Percentiles rank a stretch among this genome's conserved stretches.
Conservation (phyloP, 2,329 filamentous ascomycete genomes). For the Aspergillus unguis region DNA sequence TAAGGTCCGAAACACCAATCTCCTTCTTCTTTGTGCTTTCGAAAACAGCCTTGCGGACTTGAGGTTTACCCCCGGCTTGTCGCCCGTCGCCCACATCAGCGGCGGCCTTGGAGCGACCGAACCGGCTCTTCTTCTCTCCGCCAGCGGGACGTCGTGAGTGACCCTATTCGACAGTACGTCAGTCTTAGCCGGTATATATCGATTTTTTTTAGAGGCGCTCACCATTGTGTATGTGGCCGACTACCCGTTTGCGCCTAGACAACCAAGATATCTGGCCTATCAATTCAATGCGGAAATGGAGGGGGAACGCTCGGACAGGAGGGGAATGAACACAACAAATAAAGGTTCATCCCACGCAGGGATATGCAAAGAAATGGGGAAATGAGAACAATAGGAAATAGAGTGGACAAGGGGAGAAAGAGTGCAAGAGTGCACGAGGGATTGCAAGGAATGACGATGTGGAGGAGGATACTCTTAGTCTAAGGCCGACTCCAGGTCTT, state of each 20-base stretch:
- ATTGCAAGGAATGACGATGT: conserved; percentile 20
- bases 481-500: background rate
- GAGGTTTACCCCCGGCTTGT: conserved; percentile 54
- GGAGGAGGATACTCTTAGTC: conserved; percentile 4
- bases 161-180: conserved; percentile 30
- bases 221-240: conserved; percentile 35
- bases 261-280: conserved; percentile 30
- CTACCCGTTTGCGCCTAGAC: conserved; percentile 29
- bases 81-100: conserved; percentile 44
- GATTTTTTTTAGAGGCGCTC: conserved; percentile 13
- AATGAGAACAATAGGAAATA: conserved; percentile 6
- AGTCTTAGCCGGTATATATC: conserved; percentile 7
- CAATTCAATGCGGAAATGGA: conserved; percentile 17
- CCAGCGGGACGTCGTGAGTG: conserved; percentile 44
- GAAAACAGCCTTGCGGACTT: conserved; percentile 93
- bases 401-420: conserved; percentile 10
- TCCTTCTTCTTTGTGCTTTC: conserved; percentile 98
- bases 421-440: conserved; percentile 10
- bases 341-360: conserved; percentile 18
- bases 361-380: conserved; percentile 6
- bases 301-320: conserved; percentile 12
- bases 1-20: conserved; percentile 96
- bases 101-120: conserved; percentile 42
- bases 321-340: conserved; percentile 17
- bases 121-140: conserved; percentile 43